These are phyloP conservation scores for Zygnema cylindricum DNA, from an alignment of 139 green algal genomes.

Conservation along the genomic window DNA sequence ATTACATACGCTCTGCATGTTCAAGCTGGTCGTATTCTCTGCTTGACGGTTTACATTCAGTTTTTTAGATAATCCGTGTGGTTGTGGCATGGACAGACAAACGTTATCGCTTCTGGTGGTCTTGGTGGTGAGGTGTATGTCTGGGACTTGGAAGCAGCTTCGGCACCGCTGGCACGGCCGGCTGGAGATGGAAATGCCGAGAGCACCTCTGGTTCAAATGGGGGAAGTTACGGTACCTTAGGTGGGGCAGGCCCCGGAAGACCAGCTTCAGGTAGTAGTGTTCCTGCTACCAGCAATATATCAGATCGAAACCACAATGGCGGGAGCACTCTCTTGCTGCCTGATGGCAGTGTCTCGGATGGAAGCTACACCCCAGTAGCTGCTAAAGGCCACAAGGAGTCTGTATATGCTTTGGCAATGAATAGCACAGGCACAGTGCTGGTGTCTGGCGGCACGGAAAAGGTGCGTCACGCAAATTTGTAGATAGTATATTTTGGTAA, in stretches of 20 bases:
- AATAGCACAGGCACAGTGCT: slow-evolving; percentile 71
- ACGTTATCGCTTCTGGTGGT: slow-evolving; percentile 48
- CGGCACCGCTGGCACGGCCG: background rate
- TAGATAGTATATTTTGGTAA: too few relatives aligned
- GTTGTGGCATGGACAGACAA: slow-evolving; percentile 20
- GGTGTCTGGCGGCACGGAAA: slow-evolving; percentile 77
- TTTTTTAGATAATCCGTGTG: background rate
- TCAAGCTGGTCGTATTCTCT: too few relatives aligned
- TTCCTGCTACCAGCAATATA: background rate
- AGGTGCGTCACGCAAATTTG: too few relatives aligned
- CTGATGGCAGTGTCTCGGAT: background rate
- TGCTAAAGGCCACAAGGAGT: slow-evolving; percentile 63
- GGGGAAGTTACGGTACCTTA: background rate
- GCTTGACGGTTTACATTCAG: too few relatives aligned
- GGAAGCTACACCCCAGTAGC: slow-evolving; percentile 24
- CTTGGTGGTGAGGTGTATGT: slow-evolving; percentile 53
- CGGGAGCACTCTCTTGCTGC: background rate
- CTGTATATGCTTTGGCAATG: slow-evolving; percentile 83
- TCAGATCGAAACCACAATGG: background rate
- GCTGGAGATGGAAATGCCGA: background rate
- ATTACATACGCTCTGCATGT: too few relatives aligned
- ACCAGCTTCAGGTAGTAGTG: background rate
- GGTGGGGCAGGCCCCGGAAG: background rate
- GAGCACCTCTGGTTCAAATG: slow-evolving; percentile 8
- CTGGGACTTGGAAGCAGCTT: slow-evolving; percentile 49